Conservation (phyloP, 2,329 filamentous ascomycete genomes). For the Polytolypa hystricis region DNA sequence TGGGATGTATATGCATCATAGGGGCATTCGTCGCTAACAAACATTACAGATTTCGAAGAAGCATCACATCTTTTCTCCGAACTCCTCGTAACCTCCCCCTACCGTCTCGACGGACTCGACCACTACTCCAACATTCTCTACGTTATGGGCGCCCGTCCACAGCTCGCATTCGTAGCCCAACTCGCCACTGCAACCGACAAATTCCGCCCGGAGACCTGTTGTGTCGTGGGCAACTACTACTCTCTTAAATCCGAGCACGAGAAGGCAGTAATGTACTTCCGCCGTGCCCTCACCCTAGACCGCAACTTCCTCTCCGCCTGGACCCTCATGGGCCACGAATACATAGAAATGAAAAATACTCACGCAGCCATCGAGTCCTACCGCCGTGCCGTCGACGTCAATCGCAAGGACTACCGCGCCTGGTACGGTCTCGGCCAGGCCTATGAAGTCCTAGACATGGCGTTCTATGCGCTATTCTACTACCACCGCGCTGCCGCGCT, state of each 20-base stretch:
- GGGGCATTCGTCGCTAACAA: too few species aligned
- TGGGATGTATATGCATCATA: too few species aligned
- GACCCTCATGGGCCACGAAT: constrained; percentile 98
- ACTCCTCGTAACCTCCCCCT: constrained; percentile 53
- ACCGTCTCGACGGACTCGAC: constrained; percentile 78
- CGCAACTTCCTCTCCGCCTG: constrained; percentile 85
- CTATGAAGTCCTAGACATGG: constrained; percentile 96
- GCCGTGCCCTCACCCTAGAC: constrained; percentile 80
- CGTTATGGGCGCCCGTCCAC: constrained; percentile 76
- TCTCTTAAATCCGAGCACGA: constrained; percentile 89
- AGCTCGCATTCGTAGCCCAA: constrained; percentile 85
- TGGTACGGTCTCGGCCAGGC: constrained; percentile 97
- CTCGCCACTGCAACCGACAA: constrained; percentile 85
- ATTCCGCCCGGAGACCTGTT: constrained; percentile 92
- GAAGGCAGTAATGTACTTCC: constrained; percentile 96
- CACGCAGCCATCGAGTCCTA: constrained; percentile 97
- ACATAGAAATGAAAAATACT: constrained; percentile 96
- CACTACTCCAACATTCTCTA: constrained; percentile 97
- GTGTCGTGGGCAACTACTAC: constrained; percentile 96
- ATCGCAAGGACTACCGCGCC: constrained; percentile 88
- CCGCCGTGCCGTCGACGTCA: constrained; percentile 86
- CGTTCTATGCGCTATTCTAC: constrained; percentile 93
- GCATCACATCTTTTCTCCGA: constrained; percentile 55
- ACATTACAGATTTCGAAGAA: constrained; percentile 55
- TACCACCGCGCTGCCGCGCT: constrained; percentile 91